Conservation (phyloP, 1,284 basidiomycete genomes). For the Papiliotrema fonsecae region DNA sequence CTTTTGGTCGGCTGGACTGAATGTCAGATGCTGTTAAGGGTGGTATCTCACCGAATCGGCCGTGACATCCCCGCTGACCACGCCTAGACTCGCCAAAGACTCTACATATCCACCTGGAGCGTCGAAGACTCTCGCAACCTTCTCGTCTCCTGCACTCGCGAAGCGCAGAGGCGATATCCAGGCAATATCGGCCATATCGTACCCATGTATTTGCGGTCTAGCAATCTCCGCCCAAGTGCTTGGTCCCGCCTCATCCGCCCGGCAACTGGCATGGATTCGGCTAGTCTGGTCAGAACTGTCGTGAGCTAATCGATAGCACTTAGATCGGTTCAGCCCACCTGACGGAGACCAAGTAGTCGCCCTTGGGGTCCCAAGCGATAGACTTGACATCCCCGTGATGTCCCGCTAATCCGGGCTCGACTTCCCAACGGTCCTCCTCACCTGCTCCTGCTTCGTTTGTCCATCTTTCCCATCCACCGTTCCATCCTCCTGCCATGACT, state of each 20-base stretch:
- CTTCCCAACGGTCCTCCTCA: slow-evolving; percentile 59
- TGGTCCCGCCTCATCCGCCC: slow-evolving; percentile 8
- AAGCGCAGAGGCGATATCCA: slow-evolving; percentile 73
- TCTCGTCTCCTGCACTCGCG: slow-evolving; percentile 85
- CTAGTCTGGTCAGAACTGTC: slow-evolving; percentile 81
- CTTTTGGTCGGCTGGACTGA: slow-evolving; percentile 39
- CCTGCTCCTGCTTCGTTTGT: too few species aligned
- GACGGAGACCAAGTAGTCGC: slow-evolving; percentile 75
- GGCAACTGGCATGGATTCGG: slow-evolving; percentile 66
- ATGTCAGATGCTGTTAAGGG: not conserved
- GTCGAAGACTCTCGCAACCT: slow-evolving; percentile 84
- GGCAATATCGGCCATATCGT: slow-evolving; percentile 75
- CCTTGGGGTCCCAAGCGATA: slow-evolving; percentile 75
- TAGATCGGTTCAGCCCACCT: slow-evolving; percentile 54
- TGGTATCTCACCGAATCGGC: slow-evolving; percentile 13
- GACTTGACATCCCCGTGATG: slow-evolving; percentile 73
- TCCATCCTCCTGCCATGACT: slow-evolving; percentile 82
- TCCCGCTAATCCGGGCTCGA: slow-evolving; percentile 71
- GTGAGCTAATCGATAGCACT: not conserved
- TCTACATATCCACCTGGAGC: slow-evolving; percentile 74
- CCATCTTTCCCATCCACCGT: slow-evolving; percentile 87
- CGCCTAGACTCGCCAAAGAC: slow-evolving; percentile 52
- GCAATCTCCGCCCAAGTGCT: slow-evolving; percentile 75
- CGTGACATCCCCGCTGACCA: slow-evolving; percentile 16
- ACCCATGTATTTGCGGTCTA: slow-evolving; percentile 90